Evolutionary conservation across 225 moss, liverwort and hornwort species (phyloP), one percentile per base, ranked within the genome.

Genomic region (Takakia lepidozioides): DNA sequence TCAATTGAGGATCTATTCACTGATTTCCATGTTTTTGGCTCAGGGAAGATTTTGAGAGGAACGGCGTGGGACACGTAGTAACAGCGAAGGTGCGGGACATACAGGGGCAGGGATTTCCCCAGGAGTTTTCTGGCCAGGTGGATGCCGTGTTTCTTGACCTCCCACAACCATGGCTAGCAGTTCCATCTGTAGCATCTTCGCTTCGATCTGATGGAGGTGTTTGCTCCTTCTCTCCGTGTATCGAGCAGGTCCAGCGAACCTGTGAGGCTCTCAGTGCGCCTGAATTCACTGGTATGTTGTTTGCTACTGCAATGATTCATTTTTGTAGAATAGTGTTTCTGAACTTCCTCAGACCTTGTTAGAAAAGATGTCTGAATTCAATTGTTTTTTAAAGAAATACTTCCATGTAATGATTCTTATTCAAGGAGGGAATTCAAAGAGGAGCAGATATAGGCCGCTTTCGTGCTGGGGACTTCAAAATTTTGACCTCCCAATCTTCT

Each of bases 201-300:
- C 77, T 98, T 37, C 74, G 80, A 25, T 64, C 71, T 38, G 83
- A 90, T 43, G 80, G 90, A 26, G 64, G 80, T 0, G 56, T 98
- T 2, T 98, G 95, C 66, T 90, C 95, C 4, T 98, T 98, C 64
- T 98, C 95, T 19, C 95, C 95, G 19, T 98, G 95, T 52, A 87
- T 98, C 27, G 95, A 98, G 61, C 95, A 98, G 65, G 95, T 91
- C 5, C 95, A 98, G 45, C 66, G 73, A 54, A 98, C 85, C 1
- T 87, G 84, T 48, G 80, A 87, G 75, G 84, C 75, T 19, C 47
- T 98, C 40, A 73, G 74, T 10, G 65, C 59, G 40, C 27, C 48
- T 3, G 64, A 64, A 7, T 72, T 78, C 24, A 57, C 67, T 72
- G 78, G 77, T 78, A 61, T 29, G 49, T 23, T 10, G 11, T 32